Conservation (phyloP, 2,329 filamentous ascomycete species). For the Lasiodiplodia theobromae region DNA sequence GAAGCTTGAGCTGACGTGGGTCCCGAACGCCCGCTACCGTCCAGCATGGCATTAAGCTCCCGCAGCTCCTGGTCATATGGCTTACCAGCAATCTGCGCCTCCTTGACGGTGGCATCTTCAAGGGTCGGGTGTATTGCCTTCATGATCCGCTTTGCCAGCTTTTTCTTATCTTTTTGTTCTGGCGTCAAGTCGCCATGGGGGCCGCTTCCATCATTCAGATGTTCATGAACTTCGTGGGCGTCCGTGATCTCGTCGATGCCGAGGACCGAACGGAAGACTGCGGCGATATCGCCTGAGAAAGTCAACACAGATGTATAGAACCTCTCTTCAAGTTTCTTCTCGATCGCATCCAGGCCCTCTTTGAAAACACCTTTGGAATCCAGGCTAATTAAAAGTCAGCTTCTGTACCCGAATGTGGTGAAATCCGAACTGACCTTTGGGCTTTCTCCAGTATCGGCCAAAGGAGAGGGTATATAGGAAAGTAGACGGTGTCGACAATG, state of each 20-base stretch:
- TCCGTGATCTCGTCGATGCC: conserved; percentile 55
- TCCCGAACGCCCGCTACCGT: conserved; percentile 66
- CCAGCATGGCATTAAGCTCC: conserved; percentile 76
- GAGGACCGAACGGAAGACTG: conserved; percentile 63
- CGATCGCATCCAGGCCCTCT: conserved; percentile 60
- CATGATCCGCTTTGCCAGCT: conserved; percentile 87
- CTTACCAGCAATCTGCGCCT: conserved; percentile 79
- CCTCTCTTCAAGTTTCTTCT: conserved; percentile 61
- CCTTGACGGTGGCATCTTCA: conserved; percentile 77
- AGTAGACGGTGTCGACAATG: conserved; percentile 89
- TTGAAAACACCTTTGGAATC: conserved; percentile 63
- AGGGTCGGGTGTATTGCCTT: conserved; percentile 81
- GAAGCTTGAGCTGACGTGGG: conserved; percentile 52
- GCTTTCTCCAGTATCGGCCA: conserved; percentile 81
- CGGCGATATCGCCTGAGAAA: conserved; percentile 66
- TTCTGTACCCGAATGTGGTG: conserved; percentile 23
- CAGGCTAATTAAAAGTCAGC: conserved; percentile 36
- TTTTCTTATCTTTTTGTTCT: conserved; percentile 82
- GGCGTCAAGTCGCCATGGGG: conserved; percentile 52
- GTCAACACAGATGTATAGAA: conserved; percentile 66
- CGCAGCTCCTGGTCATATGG: conserved; percentile 70
- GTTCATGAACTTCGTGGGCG: conserved; percentile 50
- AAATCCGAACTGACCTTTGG: conserved; percentile 68
- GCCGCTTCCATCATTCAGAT: conserved; percentile 48
- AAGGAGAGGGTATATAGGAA: conserved; percentile 81